phyloP scores from a whole-genome alignment of 352 stramenopile genomes.

The Phytophthora aleatoria region DNA sequence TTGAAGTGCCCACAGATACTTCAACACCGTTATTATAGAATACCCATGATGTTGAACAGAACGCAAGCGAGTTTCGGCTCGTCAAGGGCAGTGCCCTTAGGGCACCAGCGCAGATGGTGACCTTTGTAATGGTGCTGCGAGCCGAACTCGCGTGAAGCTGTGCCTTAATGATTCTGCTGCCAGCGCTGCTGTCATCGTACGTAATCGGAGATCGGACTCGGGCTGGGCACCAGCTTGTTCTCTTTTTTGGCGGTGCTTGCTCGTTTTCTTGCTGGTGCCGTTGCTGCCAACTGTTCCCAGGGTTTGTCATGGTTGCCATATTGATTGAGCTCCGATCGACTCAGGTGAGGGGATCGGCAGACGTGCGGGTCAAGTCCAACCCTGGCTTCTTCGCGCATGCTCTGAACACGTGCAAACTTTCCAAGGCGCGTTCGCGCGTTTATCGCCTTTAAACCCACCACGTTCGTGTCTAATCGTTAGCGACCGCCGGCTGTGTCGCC shows the following conservation, averaged over 20 bases:
- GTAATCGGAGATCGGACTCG: constrained; percentile 1
- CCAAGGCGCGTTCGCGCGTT: neutral
- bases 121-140: too few relatives aligned
- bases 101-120: too few relatives aligned
- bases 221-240: neutral
- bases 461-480: constrained; percentile 6
- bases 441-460: neutral
- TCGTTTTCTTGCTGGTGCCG: neutral
- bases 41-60: too few relatives aligned
- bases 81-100: too few relatives aligned
- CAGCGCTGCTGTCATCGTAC: neutral
- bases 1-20: too few relatives aligned
- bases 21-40: too few relatives aligned
- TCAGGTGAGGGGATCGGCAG: constrained; percentile 9
- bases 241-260: neutral
- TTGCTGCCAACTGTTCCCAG: too few relatives aligned
- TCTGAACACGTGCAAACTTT: constrained; percentile 15
- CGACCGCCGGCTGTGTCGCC: constrained; percentile 1
- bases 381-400: constrained; percentile 13
- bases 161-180: constrained; percentile 4
- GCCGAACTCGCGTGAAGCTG: too few relatives aligned
- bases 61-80: too few relatives aligned
- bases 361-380: constrained; percentile 4
- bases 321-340: neutral
- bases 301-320: too few relatives aligned